Percentiles rank a stretch among this genome's conserved stretches.
phyloP scores from a whole-genome alignment of 306 rosid species.

The Lathyrus sativus region DNA sequence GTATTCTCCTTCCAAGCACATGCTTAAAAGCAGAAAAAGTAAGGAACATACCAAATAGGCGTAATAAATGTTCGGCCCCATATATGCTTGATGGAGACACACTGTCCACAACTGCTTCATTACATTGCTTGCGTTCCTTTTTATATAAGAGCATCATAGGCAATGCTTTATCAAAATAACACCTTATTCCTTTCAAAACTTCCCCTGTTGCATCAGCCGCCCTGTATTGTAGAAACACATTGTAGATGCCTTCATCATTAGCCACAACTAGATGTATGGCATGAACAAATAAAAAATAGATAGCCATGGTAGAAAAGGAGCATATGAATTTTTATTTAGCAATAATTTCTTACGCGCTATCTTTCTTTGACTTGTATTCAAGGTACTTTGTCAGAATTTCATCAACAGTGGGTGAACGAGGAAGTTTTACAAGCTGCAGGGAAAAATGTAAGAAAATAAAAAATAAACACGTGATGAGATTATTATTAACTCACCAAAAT shows the following conservation, averaged over 20 bases:
- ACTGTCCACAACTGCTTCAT: conserved; percentile 55
- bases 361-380: conserved; percentile 87
- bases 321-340: conserved; percentile 27
- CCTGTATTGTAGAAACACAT: conserved; percentile 53
- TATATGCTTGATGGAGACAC: conserved; percentile 82
- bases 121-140: conserved; percentile 86
- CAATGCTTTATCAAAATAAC: conserved; percentile 92
- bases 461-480: conserved; percentile 30
- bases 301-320: conserved; percentile 29
- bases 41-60: conserved; percentile 81
- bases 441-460: conserved; percentile 30
- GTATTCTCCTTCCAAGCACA: conserved; percentile 28
- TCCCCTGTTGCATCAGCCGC: conserved; percentile 74
- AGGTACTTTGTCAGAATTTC: conserved; percentile 84
- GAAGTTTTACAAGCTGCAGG: conserved; percentile 91
- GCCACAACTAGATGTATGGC: conserved; percentile 2
- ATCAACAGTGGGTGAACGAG: conserved; percentile 96
- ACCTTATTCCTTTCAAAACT: conserved; percentile 81
- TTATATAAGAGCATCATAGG: conserved; percentile 87
- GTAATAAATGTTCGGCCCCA: conserved; percentile 94
- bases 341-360: conserved; percentile 67
- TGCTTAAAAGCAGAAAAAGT: conserved; percentile 27
- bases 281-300: conserved; percentile 25
- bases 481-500: conserved; percentile 18
- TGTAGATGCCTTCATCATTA: conserved; percentile 31